Evolutionary conservation across 2,329 filamentous ascomycete genomes (phyloP), one percentile per base, ranked within the genome.

Genomic region (Colletotrichum cuscutae): DNA sequence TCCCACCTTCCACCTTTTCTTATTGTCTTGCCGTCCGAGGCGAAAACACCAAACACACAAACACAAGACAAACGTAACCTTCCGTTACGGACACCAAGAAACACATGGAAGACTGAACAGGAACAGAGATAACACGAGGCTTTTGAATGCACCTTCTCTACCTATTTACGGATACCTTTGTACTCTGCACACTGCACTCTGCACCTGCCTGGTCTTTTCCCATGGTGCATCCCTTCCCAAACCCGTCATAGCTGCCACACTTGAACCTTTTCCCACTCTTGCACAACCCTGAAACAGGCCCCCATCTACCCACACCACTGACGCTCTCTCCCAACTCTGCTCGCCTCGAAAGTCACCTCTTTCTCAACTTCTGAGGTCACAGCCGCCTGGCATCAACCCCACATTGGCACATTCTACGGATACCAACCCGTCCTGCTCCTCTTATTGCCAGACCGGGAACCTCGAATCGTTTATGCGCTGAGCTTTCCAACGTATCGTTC

Each of bases 231-330:
- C 65, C 70, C 60, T 69, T 46, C 35, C 28, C 59, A 32, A 69
- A 54, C 65, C 53, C 60, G 60, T 69, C 70, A 72, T 69, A 70
- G 65, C 70, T 72, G 46, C 60, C 60, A 68, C 60, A 69, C 60
- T 65, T 69, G 60, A 63, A 72, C 54, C 53, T 65, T 70, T 72
- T 72, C 32, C 13, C 13, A 56, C 22, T 13, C 46, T 64, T 28
- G 28, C 24, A 56, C 52, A 69, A 69, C 54, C 30, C 70, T 72
- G 70, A 72, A 70, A 72, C 70, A 60, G 59, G 22, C 54, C 62
- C 65, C 42, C 42, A 32, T 69, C 26, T 46, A 70, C 24, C 62
- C 54, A 67, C 64, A 57, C 26, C 49, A n/a, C 63, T 57, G 42
- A 63, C 63, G n/a, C 30, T 53, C 60, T 52, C 9, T 42, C 60